phyloP scores from a whole-genome alignment of 441 rosid genomes.

The Croton setiger region DNA sequence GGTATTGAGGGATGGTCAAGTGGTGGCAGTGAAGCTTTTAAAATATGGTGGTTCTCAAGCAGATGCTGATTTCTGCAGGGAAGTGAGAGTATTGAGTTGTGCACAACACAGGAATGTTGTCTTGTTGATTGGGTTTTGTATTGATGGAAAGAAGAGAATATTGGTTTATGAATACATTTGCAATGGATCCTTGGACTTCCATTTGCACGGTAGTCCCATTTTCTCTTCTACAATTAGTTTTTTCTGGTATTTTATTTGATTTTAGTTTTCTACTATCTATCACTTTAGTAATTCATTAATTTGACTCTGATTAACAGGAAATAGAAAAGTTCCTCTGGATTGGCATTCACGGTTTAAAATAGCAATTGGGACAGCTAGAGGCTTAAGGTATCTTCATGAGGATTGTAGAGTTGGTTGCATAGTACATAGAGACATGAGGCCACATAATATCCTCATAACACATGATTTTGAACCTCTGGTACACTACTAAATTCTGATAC shows the following conservation, averaged over 20 bases:
- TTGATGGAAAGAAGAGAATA: conserved; percentile 47
- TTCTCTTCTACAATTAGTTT: not conserved
- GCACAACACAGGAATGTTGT: conserved; percentile 76
- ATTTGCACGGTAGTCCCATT: conserved; percentile 53
- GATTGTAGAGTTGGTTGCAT: conserved; percentile 80
- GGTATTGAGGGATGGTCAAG: conserved; percentile 50
- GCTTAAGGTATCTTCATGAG: conserved; percentile 70
- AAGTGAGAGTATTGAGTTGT: conserved; percentile 65
- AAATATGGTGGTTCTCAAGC: conserved; percentile 43
- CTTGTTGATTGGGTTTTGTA: conserved; percentile 57
- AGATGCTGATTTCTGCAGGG: conserved; percentile 66
- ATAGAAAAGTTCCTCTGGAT: conserved; percentile 30
- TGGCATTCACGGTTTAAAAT: conserved; percentile 58
- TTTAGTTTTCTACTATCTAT: not conserved
- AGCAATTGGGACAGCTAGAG: conserved; percentile 64
- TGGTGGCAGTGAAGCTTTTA: conserved; percentile 63
- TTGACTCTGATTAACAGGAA: conserved; percentile 37
- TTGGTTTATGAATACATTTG: conserved; percentile 70
- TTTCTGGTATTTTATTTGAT: not conserved
- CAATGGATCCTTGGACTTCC: conserved; percentile 64
- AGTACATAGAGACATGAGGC: conserved; percentile 62
- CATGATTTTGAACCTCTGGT: conserved; percentile 78
- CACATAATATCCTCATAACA: conserved; percentile 56
- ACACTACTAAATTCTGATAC: conserved; percentile 10
- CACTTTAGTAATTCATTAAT: not conserved